Conservation (phyloP, 805 yeast species). For the Metschnikowia vanudenii region DNA sequence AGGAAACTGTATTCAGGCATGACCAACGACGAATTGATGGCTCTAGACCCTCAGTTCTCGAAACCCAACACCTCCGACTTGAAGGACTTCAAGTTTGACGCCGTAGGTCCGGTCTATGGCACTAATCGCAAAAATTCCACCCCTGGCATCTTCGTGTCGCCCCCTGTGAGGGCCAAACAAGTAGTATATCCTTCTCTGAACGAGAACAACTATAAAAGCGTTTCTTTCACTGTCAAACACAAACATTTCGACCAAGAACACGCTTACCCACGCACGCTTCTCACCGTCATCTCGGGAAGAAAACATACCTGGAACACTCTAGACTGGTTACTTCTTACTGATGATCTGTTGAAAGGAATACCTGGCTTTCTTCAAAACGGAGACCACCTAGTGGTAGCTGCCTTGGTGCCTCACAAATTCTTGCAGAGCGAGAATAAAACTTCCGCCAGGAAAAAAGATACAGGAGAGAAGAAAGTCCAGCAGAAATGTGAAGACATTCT, state of each 20-base stretch:
- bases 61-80: conserved; percentile 39
- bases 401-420: conserved; percentile 31
- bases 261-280: conserved; percentile 27
- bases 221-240: conserved; percentile 47
- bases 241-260: conserved; percentile 29
- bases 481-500: conserved; percentile 24
- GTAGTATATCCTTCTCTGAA: conserved; percentile 30
- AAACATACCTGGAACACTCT: conserved; percentile 45
- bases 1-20: conserved; percentile 50
- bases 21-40: conserved; percentile 54
- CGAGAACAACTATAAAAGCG: conserved; percentile 43
- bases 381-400: conserved; percentile 38
- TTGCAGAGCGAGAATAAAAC: conserved; percentile 15
- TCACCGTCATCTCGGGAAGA: conserved; percentile 40
- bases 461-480: conserved; percentile 19
- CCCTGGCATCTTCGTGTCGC: not conserved
- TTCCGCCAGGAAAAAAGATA: conserved; percentile 11
- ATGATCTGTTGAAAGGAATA: conserved; percentile 3
- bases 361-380: conserved; percentile 35
- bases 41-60: conserved; percentile 52
- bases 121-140: conserved; percentile 13
- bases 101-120: conserved; percentile 21
- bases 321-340: conserved; percentile 35
- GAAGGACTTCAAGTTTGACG: conserved; percentile 45
- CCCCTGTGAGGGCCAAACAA: conserved; percentile 11